phyloP scores from a whole-genome alignment of 106 monocot species.

The Chionographis japonica region DNA sequence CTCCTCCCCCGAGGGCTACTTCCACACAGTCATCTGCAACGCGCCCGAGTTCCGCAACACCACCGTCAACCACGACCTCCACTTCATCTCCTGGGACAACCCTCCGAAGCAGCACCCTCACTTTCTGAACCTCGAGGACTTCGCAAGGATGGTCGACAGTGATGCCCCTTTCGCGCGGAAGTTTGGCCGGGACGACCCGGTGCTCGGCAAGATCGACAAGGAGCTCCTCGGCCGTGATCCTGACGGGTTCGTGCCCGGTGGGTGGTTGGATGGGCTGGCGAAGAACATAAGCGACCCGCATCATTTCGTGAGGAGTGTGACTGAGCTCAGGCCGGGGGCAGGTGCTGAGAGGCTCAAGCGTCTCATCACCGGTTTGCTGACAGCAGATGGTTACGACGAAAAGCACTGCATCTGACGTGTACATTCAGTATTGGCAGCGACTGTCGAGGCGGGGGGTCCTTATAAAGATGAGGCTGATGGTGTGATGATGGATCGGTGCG shows the following conservation, averaged over 20 bases:
- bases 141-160: conserved; percentile 28
- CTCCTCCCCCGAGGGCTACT: conserved; percentile 58
- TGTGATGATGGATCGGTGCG: too few species aligned
- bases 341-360: conserved; percentile 25
- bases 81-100: conserved; percentile 57
- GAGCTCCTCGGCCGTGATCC: conserved; percentile 23
- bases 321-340: conserved; percentile 21
- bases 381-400: conserved; percentile 9
- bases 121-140: conserved; percentile 30
- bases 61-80: conserved; percentile 53
- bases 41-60: conserved; percentile 46
- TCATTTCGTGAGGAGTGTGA: conserved; percentile 1
- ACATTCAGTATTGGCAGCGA: too few species aligned
- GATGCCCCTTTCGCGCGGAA: conserved; percentile 35
- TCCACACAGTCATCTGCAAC: conserved; percentile 61
- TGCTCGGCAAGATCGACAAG: conserved; percentile 42
- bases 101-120: conserved; percentile 57
- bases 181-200: conserved; percentile 18
- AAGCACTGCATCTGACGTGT: conserved; percentile 21
- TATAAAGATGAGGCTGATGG: too few species aligned
- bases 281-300: conserved; percentile 11
- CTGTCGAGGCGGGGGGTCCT: too few species aligned
- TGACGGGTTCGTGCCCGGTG: conserved; percentile 19
- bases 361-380: conserved; percentile 20
- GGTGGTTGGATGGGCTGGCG: conserved; percentile 19